Evolutionary conservation across 2,329 filamentous ascomycete genomes (phyloP).

Genomic region (Colletotrichum truncatum): DNA sequence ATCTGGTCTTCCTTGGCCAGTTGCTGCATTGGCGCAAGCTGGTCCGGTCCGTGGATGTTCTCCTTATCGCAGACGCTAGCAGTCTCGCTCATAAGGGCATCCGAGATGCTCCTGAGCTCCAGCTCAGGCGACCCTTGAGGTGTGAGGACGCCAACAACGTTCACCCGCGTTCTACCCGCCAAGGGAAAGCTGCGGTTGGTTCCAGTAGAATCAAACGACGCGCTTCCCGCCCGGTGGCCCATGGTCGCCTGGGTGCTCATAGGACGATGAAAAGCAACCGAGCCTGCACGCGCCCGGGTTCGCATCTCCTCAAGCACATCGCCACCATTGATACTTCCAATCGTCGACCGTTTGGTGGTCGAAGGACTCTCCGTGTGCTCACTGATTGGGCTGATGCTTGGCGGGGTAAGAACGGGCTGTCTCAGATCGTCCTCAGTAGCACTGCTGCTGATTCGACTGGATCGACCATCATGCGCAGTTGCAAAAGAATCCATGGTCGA

Average conservation of each 20-base stretch:
- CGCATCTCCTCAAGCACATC: slow-evolving; percentile 32
- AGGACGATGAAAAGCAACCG: slow-evolving; percentile 52
- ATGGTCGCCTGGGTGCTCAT: slow-evolving; percentile 48
- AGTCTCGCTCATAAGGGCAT: slow-evolving; percentile 58
- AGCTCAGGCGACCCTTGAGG: slow-evolving; percentile 58
- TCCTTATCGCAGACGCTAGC: slow-evolving; percentile 50
- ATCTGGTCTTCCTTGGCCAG: slow-evolving; percentile 66
- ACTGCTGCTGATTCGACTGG: slow-evolving; percentile 43
- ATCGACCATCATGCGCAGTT: slow-evolving; percentile 62
- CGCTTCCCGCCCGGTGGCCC: slow-evolving; percentile 64
- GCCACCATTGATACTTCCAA: slow-evolving; percentile 38
- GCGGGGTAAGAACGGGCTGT: slow-evolving; percentile 23
- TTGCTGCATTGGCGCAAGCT: slow-evolving; percentile 53
- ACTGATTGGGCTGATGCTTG: slow-evolving; percentile 27
- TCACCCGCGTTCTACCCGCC: slow-evolving; percentile 59
- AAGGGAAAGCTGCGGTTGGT: slow-evolving; percentile 71
- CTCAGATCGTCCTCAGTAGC: slow-evolving; percentile 10
- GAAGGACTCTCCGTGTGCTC: slow-evolving; percentile 25
- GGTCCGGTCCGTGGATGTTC: slow-evolving; percentile 37
- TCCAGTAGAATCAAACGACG: slow-evolving; percentile 65
- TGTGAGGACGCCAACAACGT: slow-evolving; percentile 56
- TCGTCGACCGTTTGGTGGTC: slow-evolving; percentile 28
- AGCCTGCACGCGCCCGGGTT: slow-evolving; percentile 35
- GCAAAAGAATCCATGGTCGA: slow-evolving; percentile 65
- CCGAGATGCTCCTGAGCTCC: slow-evolving; percentile 57